phyloP scores from a whole-genome alignment of 1,284 basidiomycete species.

The Tilletiopsis washingtonensis region DNA sequence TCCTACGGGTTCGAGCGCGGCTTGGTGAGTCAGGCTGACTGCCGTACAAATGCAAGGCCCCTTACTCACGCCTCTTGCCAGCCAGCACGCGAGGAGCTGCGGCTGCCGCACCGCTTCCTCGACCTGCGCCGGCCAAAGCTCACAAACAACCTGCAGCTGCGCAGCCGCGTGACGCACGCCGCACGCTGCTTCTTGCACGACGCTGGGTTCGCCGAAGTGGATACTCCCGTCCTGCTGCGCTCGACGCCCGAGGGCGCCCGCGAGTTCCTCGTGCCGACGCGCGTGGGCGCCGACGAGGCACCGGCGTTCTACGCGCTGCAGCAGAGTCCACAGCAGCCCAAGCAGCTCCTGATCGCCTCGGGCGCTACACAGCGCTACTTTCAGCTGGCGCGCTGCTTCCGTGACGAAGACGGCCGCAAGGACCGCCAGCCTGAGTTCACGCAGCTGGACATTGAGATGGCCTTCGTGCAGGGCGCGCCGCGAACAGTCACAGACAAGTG shows the following conservation, averaged over 20 bases:
- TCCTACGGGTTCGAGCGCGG: no score
- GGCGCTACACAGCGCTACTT: constrained; percentile 84
- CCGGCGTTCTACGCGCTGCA: constrained; percentile 74
- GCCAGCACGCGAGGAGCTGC: constrained; percentile 74
- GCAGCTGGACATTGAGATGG: constrained; percentile 93
- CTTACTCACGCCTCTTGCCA: no score
- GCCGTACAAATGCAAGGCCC: no score
- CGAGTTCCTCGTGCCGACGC: constrained; percentile 87
- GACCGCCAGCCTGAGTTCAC: constrained; percentile 96
- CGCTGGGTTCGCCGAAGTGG: constrained; percentile 77
- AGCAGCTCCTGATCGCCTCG: constrained; percentile 83
- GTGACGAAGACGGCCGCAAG: constrained; percentile 87
- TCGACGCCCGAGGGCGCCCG: constrained; percentile 89
- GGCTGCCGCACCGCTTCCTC: constrained; percentile 75
- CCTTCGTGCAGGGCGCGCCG: constrained; percentile 68
- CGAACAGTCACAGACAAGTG: constrained; percentile 54
- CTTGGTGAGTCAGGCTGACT: no score
- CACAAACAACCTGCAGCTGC: constrained; percentile 67
- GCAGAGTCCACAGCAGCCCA: constrained; percentile 92
- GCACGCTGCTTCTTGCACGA: constrained; percentile 67
- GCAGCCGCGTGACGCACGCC: constrained; percentile 70
- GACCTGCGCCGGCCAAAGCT: constrained; percentile 71
- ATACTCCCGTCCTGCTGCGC: constrained; percentile 84
- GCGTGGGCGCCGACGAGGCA: constrained; percentile 39
- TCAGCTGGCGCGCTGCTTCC: constrained; percentile 86